Evolutionary conservation across 805 yeast genomes (phyloP).

Genomic region (Barnettozyma siamensis): DNA sequence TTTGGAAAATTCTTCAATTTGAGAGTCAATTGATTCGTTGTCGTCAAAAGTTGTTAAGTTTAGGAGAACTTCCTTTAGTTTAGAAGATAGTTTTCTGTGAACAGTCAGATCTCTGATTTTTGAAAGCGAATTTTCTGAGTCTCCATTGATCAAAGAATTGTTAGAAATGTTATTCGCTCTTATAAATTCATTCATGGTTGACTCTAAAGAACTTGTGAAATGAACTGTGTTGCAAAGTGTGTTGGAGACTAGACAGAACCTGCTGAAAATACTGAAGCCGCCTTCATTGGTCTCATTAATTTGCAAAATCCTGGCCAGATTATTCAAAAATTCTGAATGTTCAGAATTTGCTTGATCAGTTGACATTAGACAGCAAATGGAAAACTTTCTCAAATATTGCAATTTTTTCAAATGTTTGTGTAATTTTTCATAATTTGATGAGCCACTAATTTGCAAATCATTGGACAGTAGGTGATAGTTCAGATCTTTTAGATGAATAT

Average conservation of each 20-base stretch:
- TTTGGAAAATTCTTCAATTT: conserved; percentile 9
- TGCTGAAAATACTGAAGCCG: not conserved
- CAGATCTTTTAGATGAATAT: conserved; percentile 27
- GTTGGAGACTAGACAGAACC: not conserved
- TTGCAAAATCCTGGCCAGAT: conserved; percentile 10
- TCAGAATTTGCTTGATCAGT: conserved; percentile 19
- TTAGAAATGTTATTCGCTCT: not conserved
- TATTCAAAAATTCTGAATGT: conserved; percentile 11
- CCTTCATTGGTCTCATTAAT: not conserved
- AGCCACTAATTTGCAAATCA: not conserved
- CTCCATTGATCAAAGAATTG: not conserved
- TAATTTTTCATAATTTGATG: conserved; percentile 1
- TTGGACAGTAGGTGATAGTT: conserved; percentile 16
- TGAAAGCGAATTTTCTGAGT: not conserved
- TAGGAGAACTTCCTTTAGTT: conserved; percentile 9
- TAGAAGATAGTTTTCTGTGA: conserved; percentile 3
- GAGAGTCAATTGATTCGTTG: conserved; percentile 4
- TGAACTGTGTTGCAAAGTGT: not conserved
- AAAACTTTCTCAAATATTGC: conserved; percentile 35
- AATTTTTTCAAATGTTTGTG: conserved; percentile 25
- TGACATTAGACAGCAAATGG: conserved; percentile 38
- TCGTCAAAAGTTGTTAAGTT: conserved; percentile 5
- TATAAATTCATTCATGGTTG: conserved; percentile 2
- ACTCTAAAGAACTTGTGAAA: conserved; percentile 1
- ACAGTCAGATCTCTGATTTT: not conserved